Percentiles rank a stretch among this genome's conserved stretches.
Conservation (phyloP, 2,329 filamentous ascomycete genomes). For the Sporothrix mexicana region DNA sequence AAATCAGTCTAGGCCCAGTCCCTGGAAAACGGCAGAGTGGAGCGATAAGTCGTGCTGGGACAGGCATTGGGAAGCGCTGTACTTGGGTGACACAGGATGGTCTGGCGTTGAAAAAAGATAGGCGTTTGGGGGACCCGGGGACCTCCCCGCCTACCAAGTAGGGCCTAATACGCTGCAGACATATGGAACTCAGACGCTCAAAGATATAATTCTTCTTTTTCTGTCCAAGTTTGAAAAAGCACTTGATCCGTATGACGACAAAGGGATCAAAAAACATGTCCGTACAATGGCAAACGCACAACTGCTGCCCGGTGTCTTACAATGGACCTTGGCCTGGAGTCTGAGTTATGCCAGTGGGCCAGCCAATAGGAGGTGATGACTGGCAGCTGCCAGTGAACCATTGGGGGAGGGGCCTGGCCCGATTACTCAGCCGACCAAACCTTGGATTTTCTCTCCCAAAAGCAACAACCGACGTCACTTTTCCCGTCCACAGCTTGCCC, state of each 20-base stretch:
- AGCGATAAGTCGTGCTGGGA: slow-evolving; percentile 17
- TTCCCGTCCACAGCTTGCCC: neutral
- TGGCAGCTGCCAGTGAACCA: neutral
- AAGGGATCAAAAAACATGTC: neutral
- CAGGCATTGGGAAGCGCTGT: neutral
- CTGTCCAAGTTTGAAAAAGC: too few species aligned
- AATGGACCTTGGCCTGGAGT: neutral
- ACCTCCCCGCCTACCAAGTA: neutral
- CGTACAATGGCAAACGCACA: neutral
- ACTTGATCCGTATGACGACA: too few species aligned
- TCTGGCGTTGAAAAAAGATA: neutral
- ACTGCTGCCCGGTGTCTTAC: slow-evolving; percentile 9
- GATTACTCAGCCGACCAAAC: slow-evolving; percentile 2
- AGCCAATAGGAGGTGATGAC: neutral
- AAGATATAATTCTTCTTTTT: too few species aligned
- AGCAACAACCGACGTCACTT: slow-evolving; percentile 27
- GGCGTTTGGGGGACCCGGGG: neutral
- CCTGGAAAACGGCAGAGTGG: slow-evolving; percentile 7
- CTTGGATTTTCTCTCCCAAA: neutral
- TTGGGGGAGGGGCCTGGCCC: neutral
- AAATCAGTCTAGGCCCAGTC: neutral
- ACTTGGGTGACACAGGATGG: neutral
- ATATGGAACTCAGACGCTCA: too few species aligned
- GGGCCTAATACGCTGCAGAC: neutral
- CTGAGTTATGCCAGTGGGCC: neutral